phyloP scores from a whole-genome alignment of 495 filamentous ascomycete species.

The Xylaria curta region DNA sequence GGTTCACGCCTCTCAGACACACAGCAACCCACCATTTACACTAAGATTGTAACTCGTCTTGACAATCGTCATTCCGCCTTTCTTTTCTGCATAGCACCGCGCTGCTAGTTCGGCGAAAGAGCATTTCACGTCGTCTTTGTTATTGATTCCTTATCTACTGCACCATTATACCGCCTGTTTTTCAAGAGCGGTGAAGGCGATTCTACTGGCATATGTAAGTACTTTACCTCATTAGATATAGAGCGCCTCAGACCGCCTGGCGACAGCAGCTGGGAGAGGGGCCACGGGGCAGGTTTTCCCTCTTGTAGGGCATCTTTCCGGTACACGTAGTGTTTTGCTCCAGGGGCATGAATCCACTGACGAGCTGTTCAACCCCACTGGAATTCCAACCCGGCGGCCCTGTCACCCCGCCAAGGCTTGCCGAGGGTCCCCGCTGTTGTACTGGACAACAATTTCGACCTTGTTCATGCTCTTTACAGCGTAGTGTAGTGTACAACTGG shows the following conservation, averaged over 20 bases:
- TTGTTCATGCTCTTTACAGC: constrained; percentile 8
- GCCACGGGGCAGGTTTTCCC: constrained; percentile 26
- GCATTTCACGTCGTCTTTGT: neutral
- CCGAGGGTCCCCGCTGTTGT: constrained; percentile 10
- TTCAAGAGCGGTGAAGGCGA: constrained; percentile 25
- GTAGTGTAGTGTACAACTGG: neutral
- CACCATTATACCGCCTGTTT: constrained; percentile 26
- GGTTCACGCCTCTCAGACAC: neutral
- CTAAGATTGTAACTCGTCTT: neutral
- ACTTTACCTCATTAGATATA: constrained; percentile 29
- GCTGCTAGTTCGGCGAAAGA: neutral
- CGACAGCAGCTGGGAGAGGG: constrained; percentile 24
- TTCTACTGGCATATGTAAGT: constrained; percentile 26
- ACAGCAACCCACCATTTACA: neutral
- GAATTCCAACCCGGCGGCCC: constrained; percentile 27
- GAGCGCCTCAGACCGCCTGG: constrained; percentile 28
- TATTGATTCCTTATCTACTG: neutral
- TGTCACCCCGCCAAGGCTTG: constrained; percentile 24
- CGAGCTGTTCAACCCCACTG: constrained; percentile 25
- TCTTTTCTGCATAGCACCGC: constrained; percentile 7
- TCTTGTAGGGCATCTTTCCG: constrained; percentile 18
- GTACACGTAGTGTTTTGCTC: constrained; percentile 25
- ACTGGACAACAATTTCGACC: constrained; percentile 18
- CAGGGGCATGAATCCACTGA: constrained; percentile 15
- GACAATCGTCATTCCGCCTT: neutral